phyloP scores from a whole-genome alignment of 2,329 filamentous ascomycete genomes.

The Orbilia oligospora region DNA sequence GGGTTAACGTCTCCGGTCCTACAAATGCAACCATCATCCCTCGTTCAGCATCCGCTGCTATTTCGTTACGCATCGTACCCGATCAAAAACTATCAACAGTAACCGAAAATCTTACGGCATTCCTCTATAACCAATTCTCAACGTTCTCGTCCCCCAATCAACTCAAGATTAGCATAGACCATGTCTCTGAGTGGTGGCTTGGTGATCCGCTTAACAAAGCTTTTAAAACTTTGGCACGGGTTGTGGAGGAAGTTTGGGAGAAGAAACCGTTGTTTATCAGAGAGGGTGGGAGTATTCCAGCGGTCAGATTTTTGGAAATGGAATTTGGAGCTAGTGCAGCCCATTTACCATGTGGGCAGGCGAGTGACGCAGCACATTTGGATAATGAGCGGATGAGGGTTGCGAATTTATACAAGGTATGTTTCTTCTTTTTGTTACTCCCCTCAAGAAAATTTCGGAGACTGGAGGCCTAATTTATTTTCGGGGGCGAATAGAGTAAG shows the following conservation, averaged over 20 bases:
- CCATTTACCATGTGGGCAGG: conserved; percentile 93
- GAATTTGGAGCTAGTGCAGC: conserved; percentile 92
- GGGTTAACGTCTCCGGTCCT: conserved; percentile 91
- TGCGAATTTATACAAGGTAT: conserved; percentile 82
- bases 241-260: conserved; percentile 86
- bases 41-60: conserved; percentile 85
- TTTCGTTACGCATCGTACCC: conserved; percentile 92
- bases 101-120: conserved; percentile 76
- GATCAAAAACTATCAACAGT: conserved; percentile 90
- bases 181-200: conserved; percentile 95
- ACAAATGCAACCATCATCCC: conserved; percentile 92
- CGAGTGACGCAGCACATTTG: conserved; percentile 92
- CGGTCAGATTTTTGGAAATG: conserved; percentile 93
- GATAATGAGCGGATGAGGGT: conserved; percentile 94
- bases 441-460: not conserved
- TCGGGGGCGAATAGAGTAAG: conserved; percentile 73
- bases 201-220: conserved; percentile 92
- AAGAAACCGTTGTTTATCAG: conserved; percentile 88
- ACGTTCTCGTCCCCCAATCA: conserved; percentile 84
- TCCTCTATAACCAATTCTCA: conserved; percentile 79
- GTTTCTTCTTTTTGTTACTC: conserved; percentile 11
- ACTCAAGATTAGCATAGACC: conserved; percentile 86
- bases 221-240: conserved; percentile 87
- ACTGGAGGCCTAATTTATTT: conserved; percentile 5
- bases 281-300: conserved; percentile 94